Conservation (phyloP, 768 basidiomycete species). For the Panaeolus papilionaceus region DNA sequence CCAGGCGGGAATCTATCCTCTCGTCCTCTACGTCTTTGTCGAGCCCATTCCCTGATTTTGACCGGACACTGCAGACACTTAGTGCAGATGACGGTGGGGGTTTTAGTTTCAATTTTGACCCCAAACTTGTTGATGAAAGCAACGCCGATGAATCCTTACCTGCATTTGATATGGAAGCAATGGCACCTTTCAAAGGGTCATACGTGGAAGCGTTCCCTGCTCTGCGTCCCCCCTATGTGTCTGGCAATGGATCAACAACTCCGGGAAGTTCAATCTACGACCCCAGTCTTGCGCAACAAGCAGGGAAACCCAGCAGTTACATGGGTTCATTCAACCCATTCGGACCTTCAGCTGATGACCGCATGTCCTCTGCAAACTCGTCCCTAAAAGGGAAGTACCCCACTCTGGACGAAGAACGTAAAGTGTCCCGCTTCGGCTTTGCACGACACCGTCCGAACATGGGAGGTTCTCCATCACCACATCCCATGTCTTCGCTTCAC, state of each 20-base stretch:
- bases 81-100: slow-evolving; percentile 68
- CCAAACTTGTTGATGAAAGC: slow-evolving; percentile 65
- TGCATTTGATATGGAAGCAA: slow-evolving; percentile 59
- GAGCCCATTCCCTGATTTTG: slow-evolving; percentile 89
- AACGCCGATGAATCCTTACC: slow-evolving; percentile 47
- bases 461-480: slow-evolving; percentile 52
- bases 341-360: slow-evolving; percentile 61
- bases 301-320: slow-evolving; percentile 58
- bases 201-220: slow-evolving; percentile 78
- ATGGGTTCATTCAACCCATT: slow-evolving; percentile 86
- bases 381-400: slow-evolving; percentile 40
- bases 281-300: slow-evolving; percentile 54
- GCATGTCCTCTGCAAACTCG: slow-evolving; percentile 35
- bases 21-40: slow-evolving; percentile 40
- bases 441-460: slow-evolving; percentile 65
- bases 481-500: slow-evolving; percentile 59
- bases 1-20: slow-evolving; percentile 66
- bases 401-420: slow-evolving; percentile 68
- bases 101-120: slow-evolving; percentile 89
- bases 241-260: slow-evolving; percentile 52
- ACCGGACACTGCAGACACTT: slow-evolving; percentile 79
- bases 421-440: slow-evolving; percentile 83
- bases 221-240: slow-evolving; percentile 64
- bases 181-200: slow-evolving; percentile 64
- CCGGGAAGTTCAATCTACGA: slow-evolving; percentile 54